Percentiles rank a stretch among this genome's conserved stretches.
Conservation (phyloP, 495 filamentous ascomycete genomes). For the Viridothelium virens region DNA sequence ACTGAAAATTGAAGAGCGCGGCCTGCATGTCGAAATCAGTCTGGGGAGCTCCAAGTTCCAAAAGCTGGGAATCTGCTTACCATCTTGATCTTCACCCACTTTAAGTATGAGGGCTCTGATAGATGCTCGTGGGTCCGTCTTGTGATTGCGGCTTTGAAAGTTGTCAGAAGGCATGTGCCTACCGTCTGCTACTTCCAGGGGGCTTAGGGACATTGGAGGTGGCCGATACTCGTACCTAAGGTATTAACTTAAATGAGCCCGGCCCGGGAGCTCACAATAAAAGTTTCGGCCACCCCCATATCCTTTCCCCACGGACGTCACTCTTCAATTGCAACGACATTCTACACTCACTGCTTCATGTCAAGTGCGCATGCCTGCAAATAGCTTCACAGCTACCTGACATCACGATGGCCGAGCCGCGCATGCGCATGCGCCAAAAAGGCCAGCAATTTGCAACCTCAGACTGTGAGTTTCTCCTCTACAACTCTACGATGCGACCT, state of each 20-base stretch:
- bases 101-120: not conserved
- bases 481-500: no score
- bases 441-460: conserved; percentile 81
- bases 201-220: no score
- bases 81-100: not conserved
- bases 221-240: no score
- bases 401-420: conserved; percentile 34
- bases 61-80: not conserved
- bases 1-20: conserved; percentile 97
- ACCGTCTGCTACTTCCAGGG: not conserved
- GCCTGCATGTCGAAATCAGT: conserved; percentile 28
- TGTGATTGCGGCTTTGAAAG: not conserved
- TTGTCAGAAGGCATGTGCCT: conserved; percentile 3
- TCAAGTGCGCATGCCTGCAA: not conserved
- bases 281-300: no score
- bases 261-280: no score
- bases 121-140: conserved; percentile 1
- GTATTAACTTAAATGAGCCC: no score
- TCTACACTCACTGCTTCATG: not conserved
- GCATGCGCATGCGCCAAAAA: conserved; percentile 57
- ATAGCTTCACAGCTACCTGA: not conserved
- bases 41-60: not conserved
- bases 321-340: no score
- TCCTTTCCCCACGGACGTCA: no score
- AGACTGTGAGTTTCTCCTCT: conserved; percentile 52